Evolutionary conservation across 1,284 basidiomycete species (phyloP).

Genomic region (Cutaneotrichosporon mucoides): DNA sequence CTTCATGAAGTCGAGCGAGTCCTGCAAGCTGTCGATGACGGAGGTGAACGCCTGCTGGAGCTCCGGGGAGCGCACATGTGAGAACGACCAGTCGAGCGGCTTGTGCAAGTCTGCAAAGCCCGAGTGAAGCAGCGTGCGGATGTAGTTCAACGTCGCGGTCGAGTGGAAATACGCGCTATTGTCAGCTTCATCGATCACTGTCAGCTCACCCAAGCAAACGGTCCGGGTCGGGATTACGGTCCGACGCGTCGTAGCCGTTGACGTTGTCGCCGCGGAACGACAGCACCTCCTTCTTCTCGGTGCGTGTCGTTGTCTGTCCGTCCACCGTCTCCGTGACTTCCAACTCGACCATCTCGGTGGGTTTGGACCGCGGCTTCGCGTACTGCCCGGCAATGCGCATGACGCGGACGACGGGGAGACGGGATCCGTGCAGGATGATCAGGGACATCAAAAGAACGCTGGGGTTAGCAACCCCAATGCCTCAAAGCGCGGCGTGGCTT

Average conservation of each 20-base stretch:
- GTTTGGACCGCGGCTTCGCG: slow-evolving; percentile 88
- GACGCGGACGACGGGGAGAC: slow-evolving; percentile 85
- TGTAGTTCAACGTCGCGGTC: slow-evolving; percentile 85
- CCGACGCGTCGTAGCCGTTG: slow-evolving; percentile 68
- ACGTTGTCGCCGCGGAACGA: slow-evolving; percentile 84
- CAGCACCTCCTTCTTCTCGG: slow-evolving; percentile 43
- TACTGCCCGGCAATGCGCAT: slow-evolving; percentile 94
- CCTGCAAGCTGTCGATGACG: slow-evolving; percentile 78
- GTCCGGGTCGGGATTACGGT: slow-evolving; percentile 81
- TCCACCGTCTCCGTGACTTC: slow-evolving; percentile 53
- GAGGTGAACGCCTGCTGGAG: slow-evolving; percentile 75
- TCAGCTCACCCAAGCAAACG: slow-evolving; percentile 59
- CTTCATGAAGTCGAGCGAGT: slow-evolving; percentile 87
- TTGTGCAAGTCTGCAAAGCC: slow-evolving; percentile 89
- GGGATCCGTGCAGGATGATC: slow-evolving; percentile 88
- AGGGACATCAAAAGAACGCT: slow-evolving; percentile 87
- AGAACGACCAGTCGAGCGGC: slow-evolving; percentile 86
- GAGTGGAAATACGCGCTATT: slow-evolving; percentile 92
- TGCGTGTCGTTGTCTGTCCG: slow-evolving; percentile 32
- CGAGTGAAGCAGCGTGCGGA: slow-evolving; percentile 79
- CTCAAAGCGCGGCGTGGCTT: slow-evolving; percentile 8
- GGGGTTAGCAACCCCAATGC: slow-evolving; percentile 4
- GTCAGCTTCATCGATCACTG: background rate
- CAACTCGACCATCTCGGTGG: slow-evolving; percentile 66
- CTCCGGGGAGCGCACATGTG: slow-evolving; percentile 78